Evolutionary conservation across 305 asterid genomes (phyloP), one percentile per base, ranked within the genome.

Genomic region (Solanum hybrid): DNA sequence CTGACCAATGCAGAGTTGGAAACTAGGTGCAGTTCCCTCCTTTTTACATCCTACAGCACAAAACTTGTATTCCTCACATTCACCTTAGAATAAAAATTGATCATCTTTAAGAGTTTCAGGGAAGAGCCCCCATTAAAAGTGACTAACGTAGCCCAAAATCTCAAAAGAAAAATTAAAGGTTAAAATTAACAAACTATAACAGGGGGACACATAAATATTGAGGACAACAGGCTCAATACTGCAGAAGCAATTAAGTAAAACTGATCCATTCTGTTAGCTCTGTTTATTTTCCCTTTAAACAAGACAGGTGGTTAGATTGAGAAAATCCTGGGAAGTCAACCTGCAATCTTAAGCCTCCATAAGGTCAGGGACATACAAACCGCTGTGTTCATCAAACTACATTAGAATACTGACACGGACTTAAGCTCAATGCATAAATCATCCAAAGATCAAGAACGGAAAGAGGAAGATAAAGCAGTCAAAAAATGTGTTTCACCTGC

Each of bases 401-500:
- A 61, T 86, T 61, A 7, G 78, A 57, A 77, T 61, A 42, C 84
- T n/a, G 29, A 89, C 33, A 76, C 77, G 75, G 51, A 78, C 51
- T 84, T 51, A 4, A 31, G 75, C 78, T 61, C 57, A 86, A 86
- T 42, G 24, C 11, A 73, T 31, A 87, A 78, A 11, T 42, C 74
- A 26, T 37, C 64, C n/a, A 90, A 82, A 42, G 14, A 79, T 67
- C 88, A 75, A 37, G 36, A n/a, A 22, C 24, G 20, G 40, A 90
- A 69, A 39, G 5, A 36, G 33, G 89, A 61, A 69, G 29, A 31
- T 51, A 8, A 10, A 12, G 40, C 7, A 37, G 69, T 31, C 5
- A 90, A 46, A 46, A 77, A 78, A 77, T 76, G 51, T 31, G 83
- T 80, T 74, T 34, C 73, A 95, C 99, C 98, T 96, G 99, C 94